These are phyloP conservation scores for Aspergillus puulaauensis DNA, from an alignment of 2,329 filamentous ascomycete species.

Conservation along the genomic window DNA sequence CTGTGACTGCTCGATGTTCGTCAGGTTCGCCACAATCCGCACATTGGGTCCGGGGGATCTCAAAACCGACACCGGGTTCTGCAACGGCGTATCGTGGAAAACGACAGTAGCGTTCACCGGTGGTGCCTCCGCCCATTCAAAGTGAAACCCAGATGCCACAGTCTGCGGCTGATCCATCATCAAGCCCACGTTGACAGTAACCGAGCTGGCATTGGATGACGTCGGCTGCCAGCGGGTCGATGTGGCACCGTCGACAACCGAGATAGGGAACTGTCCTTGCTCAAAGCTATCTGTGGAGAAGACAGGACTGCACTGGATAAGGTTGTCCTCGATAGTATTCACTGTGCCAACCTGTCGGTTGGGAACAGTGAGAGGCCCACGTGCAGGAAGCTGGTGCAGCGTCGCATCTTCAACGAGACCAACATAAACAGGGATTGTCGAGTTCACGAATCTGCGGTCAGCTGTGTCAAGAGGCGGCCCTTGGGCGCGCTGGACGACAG, in stretches of 20 bases:
- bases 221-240: conserved; percentile 67
- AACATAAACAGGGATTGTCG: conserved; percentile 59
- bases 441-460: conserved; percentile 53
- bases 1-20: conserved; percentile 35
- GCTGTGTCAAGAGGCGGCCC: conserved; percentile 50
- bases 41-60: neutral
- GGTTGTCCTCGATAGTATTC: conserved; percentile 58
- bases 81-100: conserved; percentile 52
- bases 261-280: conserved; percentile 68
- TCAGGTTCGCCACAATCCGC: conserved; percentile 16
- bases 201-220: conserved; percentile 50
- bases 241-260: conserved; percentile 65
- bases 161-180: conserved; percentile 19
- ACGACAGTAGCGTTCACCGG: conserved; percentile 55
- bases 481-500: conserved; percentile 56
- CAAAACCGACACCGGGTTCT: conserved; percentile 13
- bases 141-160: conserved; percentile 47
- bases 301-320: conserved; percentile 63
- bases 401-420: conserved; percentile 46
- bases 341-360: conserved; percentile 60
- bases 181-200: conserved; percentile 58
- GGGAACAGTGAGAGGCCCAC: conserved; percentile 53
- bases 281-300: conserved; percentile 49
- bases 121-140: conserved; percentile 61
- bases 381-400: conserved; percentile 48